Evolutionary conservation across 2,329 filamentous ascomycete genomes (phyloP).

Genomic region (Clarireedia monteithiana): DNA sequence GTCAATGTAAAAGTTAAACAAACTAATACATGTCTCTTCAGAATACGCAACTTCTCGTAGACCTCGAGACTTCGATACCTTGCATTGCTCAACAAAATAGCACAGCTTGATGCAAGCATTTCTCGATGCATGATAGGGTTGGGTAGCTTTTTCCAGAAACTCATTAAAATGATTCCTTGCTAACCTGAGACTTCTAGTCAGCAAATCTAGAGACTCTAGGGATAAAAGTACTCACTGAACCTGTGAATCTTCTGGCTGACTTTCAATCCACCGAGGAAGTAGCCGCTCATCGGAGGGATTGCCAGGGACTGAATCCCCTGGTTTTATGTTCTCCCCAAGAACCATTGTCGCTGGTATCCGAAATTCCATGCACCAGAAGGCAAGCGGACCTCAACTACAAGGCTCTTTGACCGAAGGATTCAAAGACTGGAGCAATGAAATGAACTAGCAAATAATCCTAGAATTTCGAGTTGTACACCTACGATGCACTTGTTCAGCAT

Average conservation of each 20-base stretch:
- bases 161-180: slow-evolving; percentile 16
- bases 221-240: slow-evolving; percentile 29
- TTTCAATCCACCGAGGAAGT: slow-evolving; percentile 36
- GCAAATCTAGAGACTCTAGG: background rate
- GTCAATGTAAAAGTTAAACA: slow-evolving; percentile 57
- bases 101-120: slow-evolving; percentile 53
- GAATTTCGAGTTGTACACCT: background rate
- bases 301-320: background rate
- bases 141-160: slow-evolving; percentile 27
- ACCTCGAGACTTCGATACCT: slow-evolving; percentile 38
- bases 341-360: background rate
- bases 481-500: background rate
- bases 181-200: slow-evolving; percentile 13
- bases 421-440: too few relatives aligned
- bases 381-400: too few relatives aligned
- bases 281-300: slow-evolving; percentile 20
- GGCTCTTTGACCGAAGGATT: too few relatives aligned
- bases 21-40: slow-evolving; percentile 36
- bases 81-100: slow-evolving; percentile 53
- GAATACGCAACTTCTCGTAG: slow-evolving; percentile 46
- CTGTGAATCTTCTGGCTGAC: slow-evolving; percentile 31
- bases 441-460: too few relatives aligned
- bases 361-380: background rate
- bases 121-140: slow-evolving; percentile 47
- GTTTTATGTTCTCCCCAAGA: background rate